Evolutionary conservation across 352 stramenopile species (phyloP), one percentile per base, ranked within the genome.

Genomic region (Aphanomyces cochlioides): DNA sequence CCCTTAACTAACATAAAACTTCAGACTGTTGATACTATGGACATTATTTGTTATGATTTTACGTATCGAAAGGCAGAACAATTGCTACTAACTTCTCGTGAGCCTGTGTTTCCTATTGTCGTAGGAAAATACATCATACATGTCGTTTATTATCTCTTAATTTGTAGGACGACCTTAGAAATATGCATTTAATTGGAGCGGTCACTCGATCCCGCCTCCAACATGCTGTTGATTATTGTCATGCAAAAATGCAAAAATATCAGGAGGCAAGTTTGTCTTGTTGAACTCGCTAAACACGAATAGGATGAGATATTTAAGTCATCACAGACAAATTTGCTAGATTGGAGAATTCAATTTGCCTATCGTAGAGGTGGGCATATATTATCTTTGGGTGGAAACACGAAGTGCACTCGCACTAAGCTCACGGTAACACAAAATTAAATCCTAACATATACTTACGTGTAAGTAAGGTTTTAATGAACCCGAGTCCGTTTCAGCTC

Each of bases 51-150:
- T 36, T 82, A 84, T 34, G 84, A 93, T 63, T 90, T 83, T 34
- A 90, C 81, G 1, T 93, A 93, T 41, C 69, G 74, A 21, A 77
- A 90, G 54, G 86, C 83, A 3, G 61, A 84, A 8, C 59, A 73
- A 10, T 64, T 92, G 58, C 76, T 93, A 2, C 72, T 73, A 7
- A 56, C 68, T 7, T 89, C 86, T 3, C 72, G 77, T 7, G 86
- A 92, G 36, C 78, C 79, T n/a, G 78, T 92, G 0, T 90, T 88
- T 67, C 81, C 86, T 10, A 88, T 93, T 60, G 84, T 93, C n/a
- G 82, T 69, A 71, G 10, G 56, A 40, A 19, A 59, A 15, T 38
- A 28, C n/a, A 4, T 39, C 3, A 67, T 7, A 57, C 28, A 28
- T 28, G 28, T 28, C 28, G 5, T 66, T 45, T 67, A 37, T 53